A percentile compares a stretch with the other conserved stretches of the same genome.
phyloP scores from a whole-genome alignment of 768 basidiomycete species.

The Suillus hirtellus region DNA sequence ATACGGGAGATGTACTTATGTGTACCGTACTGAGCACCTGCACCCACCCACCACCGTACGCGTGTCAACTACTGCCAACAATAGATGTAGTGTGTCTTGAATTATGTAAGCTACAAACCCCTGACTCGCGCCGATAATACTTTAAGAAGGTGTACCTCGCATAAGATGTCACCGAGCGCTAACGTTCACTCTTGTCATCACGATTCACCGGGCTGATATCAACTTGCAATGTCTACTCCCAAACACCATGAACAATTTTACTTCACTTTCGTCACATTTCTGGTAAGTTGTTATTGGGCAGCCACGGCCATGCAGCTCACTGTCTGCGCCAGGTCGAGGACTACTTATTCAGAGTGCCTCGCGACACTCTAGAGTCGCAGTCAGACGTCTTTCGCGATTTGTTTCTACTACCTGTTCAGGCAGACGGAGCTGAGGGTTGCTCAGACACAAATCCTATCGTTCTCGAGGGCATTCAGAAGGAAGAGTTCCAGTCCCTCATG shows the following conservation, averaged over 20 bases:
- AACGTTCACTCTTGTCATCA: background rate
- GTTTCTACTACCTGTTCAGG: slow-evolving; percentile 22
- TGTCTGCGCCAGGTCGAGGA: slow-evolving; percentile 25
- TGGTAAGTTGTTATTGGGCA: slow-evolving; percentile 5
- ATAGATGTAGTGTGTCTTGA: background rate
- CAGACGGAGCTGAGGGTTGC: slow-evolving; percentile 18
- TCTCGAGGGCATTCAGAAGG: slow-evolving; percentile 22
- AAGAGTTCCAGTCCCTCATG: slow-evolving; percentile 29
- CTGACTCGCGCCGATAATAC: background rate
- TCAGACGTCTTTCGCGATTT: slow-evolving; percentile 29
- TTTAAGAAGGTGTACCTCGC: background rate
- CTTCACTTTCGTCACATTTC: slow-evolving; percentile 17
- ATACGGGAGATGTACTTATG: background rate
- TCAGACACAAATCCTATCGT: slow-evolving; percentile 25
- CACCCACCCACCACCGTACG: background rate
- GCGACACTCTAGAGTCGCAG: slow-evolving; percentile 21
- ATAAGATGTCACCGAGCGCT: background rate
- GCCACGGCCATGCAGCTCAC: too few relatives aligned
- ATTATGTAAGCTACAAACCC: slow-evolving; percentile 1
- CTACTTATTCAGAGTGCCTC: slow-evolving; percentile 29
- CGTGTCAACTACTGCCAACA: too few relatives aligned
- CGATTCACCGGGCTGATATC: background rate
- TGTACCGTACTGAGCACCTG: background rate
- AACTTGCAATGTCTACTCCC: background rate
- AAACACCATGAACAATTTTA: slow-evolving; percentile 13